phyloP scores from a whole-genome alignment of 2,329 filamentous ascomycete genomes.

The Aspergillus sp. region DNA sequence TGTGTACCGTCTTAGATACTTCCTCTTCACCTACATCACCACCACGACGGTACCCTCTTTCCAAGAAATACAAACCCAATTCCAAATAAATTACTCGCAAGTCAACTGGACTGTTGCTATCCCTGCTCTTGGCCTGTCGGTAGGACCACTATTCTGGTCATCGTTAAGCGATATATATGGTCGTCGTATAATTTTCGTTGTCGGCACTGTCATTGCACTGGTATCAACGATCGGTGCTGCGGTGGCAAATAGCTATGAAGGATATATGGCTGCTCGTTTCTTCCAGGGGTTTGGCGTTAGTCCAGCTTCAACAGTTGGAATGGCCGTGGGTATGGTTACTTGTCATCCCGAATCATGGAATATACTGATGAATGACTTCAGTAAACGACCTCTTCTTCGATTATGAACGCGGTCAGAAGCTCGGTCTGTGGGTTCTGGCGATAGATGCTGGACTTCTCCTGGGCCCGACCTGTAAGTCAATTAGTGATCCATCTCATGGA shows the following conservation, averaged over 20 bases:
- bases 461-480: constrained; percentile 41
- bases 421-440: constrained; percentile 56
- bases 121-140: constrained; percentile 46
- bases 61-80: constrained; percentile 44
- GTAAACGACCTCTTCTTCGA: constrained; percentile 55
- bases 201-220: constrained; percentile 40
- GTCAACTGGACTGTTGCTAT: constrained; percentile 55
- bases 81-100: constrained; percentile 41
- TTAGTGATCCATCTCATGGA: neutral
- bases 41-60: constrained; percentile 55
- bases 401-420: constrained; percentile 51
- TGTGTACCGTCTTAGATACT: constrained; percentile 38
- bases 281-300: constrained; percentile 55
- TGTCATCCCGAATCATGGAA: neutral
- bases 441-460: constrained; percentile 49
- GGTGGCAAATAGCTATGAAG: constrained; percentile 37
- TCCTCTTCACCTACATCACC: constrained; percentile 56
- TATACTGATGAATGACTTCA: constrained; percentile 3
- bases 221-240: constrained; percentile 40
- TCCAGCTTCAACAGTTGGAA: constrained; percentile 51
- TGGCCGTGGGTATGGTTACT: constrained; percentile 39
- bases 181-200: constrained; percentile 46
- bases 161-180: constrained; percentile 50
- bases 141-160: constrained; percentile 50
- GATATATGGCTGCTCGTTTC: constrained; percentile 56